A percentile compares a stretch with the other conserved stretches of the same genome.
Conservation (phyloP, 495 filamentous ascomycete species). For the Ramalina intermedia region DNA sequence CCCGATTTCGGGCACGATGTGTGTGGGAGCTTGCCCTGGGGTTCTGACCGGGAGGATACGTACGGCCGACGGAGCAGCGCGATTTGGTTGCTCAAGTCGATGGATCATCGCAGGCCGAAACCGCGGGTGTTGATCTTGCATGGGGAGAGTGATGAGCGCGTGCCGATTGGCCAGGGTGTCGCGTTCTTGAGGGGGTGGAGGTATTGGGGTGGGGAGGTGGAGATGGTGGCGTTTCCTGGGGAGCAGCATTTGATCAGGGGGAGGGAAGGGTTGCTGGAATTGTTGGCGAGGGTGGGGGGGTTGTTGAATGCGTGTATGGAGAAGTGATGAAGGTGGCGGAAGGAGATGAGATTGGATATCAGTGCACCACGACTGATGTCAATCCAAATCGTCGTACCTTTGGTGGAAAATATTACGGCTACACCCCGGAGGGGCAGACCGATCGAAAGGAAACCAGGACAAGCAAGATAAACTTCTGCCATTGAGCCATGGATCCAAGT, state of each 20-base stretch:
- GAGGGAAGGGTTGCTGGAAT: conserved; percentile 4
- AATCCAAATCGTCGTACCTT: too few species aligned
- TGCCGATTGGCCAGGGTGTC: conserved; percentile 10
- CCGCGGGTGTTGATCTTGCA: conserved; percentile 17
- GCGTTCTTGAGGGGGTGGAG: conserved; percentile 5
- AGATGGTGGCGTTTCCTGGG: conserved; percentile 6
- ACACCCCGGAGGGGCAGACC: too few species aligned
- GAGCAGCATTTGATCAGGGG: conserved; percentile 1
- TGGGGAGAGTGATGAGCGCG: conserved; percentile 13
- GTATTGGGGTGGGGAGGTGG: neutral
- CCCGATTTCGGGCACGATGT: conserved; percentile 12
- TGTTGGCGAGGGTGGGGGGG: conserved; percentile 4
- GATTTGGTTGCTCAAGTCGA: conserved; percentile 10
- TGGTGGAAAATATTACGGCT: too few species aligned
- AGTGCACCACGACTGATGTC: too few species aligned
- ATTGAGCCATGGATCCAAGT: too few species aligned
- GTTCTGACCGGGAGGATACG: conserved; percentile 9
- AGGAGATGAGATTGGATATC: too few species aligned
- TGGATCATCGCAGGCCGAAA: neutral
- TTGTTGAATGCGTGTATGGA: neutral
- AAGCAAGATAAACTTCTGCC: too few species aligned
- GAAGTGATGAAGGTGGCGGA: too few species aligned
- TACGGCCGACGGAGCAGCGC: conserved; percentile 11
- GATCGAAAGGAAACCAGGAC: too few species aligned
- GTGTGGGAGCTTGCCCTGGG: conserved; percentile 14